Base-by-base conservation (phyloP, 202 grass and related monocot genomes). In the Musa balbisiana region DNA sequence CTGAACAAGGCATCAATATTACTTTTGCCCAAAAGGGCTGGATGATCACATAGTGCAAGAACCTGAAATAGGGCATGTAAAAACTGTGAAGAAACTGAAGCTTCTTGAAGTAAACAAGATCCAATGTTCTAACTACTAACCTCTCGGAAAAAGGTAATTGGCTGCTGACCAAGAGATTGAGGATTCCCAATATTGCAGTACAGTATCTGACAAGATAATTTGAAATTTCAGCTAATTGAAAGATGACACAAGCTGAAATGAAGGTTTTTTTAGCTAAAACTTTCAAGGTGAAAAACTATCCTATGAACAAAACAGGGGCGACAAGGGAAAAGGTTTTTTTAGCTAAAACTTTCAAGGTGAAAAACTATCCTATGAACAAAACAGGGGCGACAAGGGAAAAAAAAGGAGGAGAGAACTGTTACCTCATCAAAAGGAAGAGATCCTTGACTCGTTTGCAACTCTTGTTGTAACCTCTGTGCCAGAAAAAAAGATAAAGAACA, bases 101-200 rank as follows among this genome's bases (percentile, higher is more conserved):
- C 53, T 52, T 69, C 59, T 24, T 73, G 69, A 51, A 69, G 80
- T 8, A 51, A 10, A 15, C 43, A 56, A 80, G 51, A 27, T 79
- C 27, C 19, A 60, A 1, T 53, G 83, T 59, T 73, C 73, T 67
- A 86, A 77, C 67, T 1, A 74, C 83, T 63, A 58, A 92, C 95
- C 88, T 98, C 95, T 58, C 91, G 86, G 87, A 99, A 99, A 80
- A 94, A 94, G 80, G 91, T 94, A 64, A 99, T 80, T 25, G 95
- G 91, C 15, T 85, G 79, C 73, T 94, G 95, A 83, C 95, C 95
- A 84, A 98, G 90, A 67, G 89, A 99, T 73, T 99, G 95, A 72
- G 91, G 95, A 85, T 99, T 94, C 15, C 91, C 95, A 77, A 99
- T 91, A 65, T 99, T 99, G 75, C 91, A 99, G 75, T 87, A 99